Evolutionary conservation across 176 grass and related monocot species (phyloP), one percentile per base, ranked within the genome.

Genomic region (Oryza australiensis): DNA sequence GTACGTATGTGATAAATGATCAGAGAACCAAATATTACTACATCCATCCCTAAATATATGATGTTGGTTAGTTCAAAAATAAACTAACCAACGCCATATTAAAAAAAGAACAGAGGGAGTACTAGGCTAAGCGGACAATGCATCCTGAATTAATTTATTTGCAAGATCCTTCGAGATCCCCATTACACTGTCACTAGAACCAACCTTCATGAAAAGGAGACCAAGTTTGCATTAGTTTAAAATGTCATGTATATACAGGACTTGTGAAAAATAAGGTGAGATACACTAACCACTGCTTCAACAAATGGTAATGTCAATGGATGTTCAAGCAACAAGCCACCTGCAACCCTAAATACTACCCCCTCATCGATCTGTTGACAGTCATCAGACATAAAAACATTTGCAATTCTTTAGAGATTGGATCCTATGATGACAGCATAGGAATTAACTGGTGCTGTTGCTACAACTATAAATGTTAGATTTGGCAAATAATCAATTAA

Each of bases 301-400:
- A 98, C 95, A 89, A 98, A 93, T 64, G 95, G 95, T 57, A 93
- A 83, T 13, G 76, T 88, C 45, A 94, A 75, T 80, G 95, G 92
- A 84, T 98, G 95, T 73, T 94, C 92, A 42, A 98, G 84, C 65
- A 98, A 86, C 68, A 98, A 84, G 30, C 92, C 92, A 7, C 95
- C 92, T 53, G 92, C 95, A 0, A 98, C 92, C 78, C 91, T 93
- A 79, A 98, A 98, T 57, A 98, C 92, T 16, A 94, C 84, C 5
- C 95, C 87, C 79, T 94, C 95, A 30, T 94, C 88, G 2, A 98
- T 98, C 95, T 98, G 60, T 66, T 20, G 78, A 81, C 26, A 76
- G 0, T 71, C 66, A 3, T 76, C 46, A 16, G 57, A 73, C 14
- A 83, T 76, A 43, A 42, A 2, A 64, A 49, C 46, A 70, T 64